These are phyloP conservation scores for Oxyria digyna DNA, from an alignment of 148 eudicot genomes.

Conservation along the genomic window DNA sequence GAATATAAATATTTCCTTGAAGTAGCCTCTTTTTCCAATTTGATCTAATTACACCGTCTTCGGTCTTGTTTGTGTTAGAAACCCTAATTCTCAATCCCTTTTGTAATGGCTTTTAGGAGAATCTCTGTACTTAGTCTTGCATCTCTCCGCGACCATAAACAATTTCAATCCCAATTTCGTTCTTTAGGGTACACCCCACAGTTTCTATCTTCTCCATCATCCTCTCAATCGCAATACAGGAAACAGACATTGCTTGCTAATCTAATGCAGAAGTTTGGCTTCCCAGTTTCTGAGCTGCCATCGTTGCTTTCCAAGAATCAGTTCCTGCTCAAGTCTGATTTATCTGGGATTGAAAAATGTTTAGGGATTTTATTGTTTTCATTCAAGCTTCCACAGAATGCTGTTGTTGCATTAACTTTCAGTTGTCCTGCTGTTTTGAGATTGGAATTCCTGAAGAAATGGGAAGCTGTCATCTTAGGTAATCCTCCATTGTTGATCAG, in stretches of 20 bases:
- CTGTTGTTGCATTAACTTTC: constrained; percentile 30
- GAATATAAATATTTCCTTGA: not conserved
- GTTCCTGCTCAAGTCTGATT: constrained; percentile 25
- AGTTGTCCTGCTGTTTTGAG: constrained; percentile 53
- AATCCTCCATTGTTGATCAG: constrained; percentile 13
- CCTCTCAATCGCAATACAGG: constrained; percentile 20
- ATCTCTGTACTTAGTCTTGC: not conserved
- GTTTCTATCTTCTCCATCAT: not conserved
- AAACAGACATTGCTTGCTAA: constrained; percentile 34
- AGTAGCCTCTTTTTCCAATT: not conserved
- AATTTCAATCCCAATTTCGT: not conserved
- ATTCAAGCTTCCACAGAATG: constrained; percentile 35
- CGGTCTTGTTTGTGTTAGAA: not conserved
- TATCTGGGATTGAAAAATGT: constrained; percentile 40
- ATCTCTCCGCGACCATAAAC: not conserved
- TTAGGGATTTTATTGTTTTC: constrained; percentile 32
- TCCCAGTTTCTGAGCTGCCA: constrained; percentile 33
- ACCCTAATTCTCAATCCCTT: no score
- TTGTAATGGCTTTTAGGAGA: constrained; percentile 4
- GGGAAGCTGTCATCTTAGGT: constrained; percentile 31
- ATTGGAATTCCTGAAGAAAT: constrained; percentile 48
- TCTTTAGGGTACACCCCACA: not conserved
- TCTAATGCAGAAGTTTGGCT: constrained; percentile 58
- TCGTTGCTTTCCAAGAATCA: constrained; percentile 38
- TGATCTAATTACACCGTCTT: not conserved